Evolutionary conservation across 305 asterid genomes (phyloP).

Genomic region (Petunia hybrid): DNA sequence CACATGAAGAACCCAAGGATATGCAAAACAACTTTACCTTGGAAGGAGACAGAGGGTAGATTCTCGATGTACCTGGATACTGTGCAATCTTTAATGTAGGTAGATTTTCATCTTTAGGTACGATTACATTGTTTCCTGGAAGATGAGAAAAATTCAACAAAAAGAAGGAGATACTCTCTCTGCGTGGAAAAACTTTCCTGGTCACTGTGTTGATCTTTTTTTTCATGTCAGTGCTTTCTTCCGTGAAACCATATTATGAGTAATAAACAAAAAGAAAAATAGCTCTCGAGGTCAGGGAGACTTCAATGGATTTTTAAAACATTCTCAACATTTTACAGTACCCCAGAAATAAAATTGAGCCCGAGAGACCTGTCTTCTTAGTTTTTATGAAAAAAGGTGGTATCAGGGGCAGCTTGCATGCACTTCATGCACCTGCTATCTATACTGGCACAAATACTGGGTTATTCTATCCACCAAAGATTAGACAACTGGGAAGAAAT

Average conservation of each 20-base stretch:
- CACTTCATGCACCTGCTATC: not conserved
- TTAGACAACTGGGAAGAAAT: conserved; percentile 14
- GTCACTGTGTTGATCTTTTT: not conserved
- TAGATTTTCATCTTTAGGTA: not conserved
- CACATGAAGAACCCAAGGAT: not conserved
- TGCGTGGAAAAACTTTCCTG: not conserved
- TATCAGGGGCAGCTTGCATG: not conserved
- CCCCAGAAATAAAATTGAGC: not conserved
- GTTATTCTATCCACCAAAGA: not conserved
- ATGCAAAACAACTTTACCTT: not conserved
- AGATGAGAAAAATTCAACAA: conserved; percentile 13
- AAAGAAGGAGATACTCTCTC: not conserved
- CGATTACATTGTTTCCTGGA: conserved; percentile 16
- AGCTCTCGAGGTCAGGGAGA: not conserved
- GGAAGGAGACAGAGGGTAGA: not conserved
- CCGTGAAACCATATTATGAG: not conserved
- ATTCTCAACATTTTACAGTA: conserved; percentile 3
- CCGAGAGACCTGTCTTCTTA: not conserved
- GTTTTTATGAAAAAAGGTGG: not conserved
- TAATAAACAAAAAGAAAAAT: not conserved
- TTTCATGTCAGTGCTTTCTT: not conserved
- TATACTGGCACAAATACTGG: not conserved
- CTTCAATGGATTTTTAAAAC: conserved; percentile 1
- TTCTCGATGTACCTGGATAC: not conserved
- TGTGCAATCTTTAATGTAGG: not conserved